A percentile compares a stretch with the other conserved stretches of the same genome.
Evolutionary conservation across 129 eudicot genomes (phyloP).

Genomic region (Lonicera japonica): DNA sequence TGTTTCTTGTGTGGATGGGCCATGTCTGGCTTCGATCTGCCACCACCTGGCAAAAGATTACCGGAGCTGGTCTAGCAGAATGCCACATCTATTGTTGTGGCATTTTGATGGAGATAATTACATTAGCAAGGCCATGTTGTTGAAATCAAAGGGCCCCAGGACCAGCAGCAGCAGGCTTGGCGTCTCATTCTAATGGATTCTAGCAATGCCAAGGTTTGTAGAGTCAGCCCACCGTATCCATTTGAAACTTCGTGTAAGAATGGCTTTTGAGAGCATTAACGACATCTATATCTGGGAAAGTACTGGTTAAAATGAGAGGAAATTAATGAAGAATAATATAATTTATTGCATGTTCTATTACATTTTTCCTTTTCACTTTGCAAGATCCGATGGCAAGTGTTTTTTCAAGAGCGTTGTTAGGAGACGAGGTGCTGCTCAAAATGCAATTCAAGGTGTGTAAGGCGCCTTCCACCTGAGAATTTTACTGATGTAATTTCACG

Average conservation of each 20-base stretch:
- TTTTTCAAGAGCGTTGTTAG: too few species aligned
- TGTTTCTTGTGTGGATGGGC: conserved; percentile 73
- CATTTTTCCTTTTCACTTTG: too few species aligned
- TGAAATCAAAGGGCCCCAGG: conserved; percentile 93
- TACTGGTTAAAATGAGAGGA: too few species aligned
- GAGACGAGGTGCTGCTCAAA: too few species aligned
- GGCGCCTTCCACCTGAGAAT: too few species aligned
- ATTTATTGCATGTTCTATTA: too few species aligned
- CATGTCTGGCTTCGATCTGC: conserved; percentile 63
- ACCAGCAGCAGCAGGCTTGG: conserved; percentile 95
- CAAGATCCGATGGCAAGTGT: too few species aligned
- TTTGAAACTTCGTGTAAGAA: conserved; percentile 9
- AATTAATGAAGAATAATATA: too few species aligned
- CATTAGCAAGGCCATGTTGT: conserved; percentile 87
- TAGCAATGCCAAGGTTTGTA: conserved; percentile 76
- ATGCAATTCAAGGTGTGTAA: too few species aligned
- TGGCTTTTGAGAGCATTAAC: too few species aligned
- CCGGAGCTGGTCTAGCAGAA: conserved; percentile 89
- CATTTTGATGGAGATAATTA: conserved; percentile 71
- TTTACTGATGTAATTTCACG: too few species aligned
- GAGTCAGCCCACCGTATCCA: conserved; percentile 46
- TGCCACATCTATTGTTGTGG: conserved; percentile 90
- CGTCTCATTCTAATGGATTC: conserved; percentile 75
- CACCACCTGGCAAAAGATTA: conserved; percentile 88
- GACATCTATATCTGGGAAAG: too few species aligned